A percentile compares a stretch with the other conserved stretches of the same genome.
Evolutionary conservation across 768 basidiomycete genomes (phyloP).

Genomic region (Mycena kentingensis): DNA sequence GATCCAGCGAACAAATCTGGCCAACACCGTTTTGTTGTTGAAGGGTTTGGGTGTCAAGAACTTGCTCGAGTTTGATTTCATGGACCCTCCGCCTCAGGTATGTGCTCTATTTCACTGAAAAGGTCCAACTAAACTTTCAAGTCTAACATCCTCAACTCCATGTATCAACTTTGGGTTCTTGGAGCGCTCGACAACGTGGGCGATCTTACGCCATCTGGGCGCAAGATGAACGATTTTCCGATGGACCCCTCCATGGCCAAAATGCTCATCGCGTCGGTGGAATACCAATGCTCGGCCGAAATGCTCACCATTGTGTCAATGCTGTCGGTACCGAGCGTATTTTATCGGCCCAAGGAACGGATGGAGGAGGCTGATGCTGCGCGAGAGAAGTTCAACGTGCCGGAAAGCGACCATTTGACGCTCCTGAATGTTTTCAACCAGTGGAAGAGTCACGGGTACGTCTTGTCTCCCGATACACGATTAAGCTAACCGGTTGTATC

Average conservation of each 20-base stretch:
- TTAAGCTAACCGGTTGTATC: constrained; percentile 2
- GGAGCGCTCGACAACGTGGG: constrained; percentile 97
- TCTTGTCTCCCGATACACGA: constrained; percentile 10
- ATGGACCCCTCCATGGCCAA: constrained; percentile 99
- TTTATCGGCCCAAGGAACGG: constrained; percentile 95
- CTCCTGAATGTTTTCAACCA: constrained; percentile 95
- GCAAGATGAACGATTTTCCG: constrained; percentile 99
- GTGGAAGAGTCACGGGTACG: constrained; percentile 95
- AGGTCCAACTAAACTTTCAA: constrained; percentile 29
- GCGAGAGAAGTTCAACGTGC: constrained; percentile 97
- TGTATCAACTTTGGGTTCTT: constrained; percentile 99
- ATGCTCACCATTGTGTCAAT: constrained; percentile 99
- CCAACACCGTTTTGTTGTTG: constrained; percentile 92
- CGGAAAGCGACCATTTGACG: constrained; percentile 96
- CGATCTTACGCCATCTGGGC: constrained; percentile 88
- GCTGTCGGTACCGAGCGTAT: constrained; percentile 97
- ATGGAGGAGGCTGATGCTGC: constrained; percentile 98
- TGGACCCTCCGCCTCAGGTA: constrained; percentile 99
- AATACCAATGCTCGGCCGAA: constrained; percentile 89
- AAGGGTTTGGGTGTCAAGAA: constrained; percentile 98
- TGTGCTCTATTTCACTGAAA: constrained; percentile 7
- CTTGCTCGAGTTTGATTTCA: constrained; percentile 97
- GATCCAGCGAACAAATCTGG: constrained; percentile 96
- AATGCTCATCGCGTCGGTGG: constrained; percentile 95
- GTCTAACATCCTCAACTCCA: constrained; percentile 97